A percentile compares a stretch with the other conserved stretches of the same genome.
Evolutionary conservation across 2,329 filamentous ascomycete species (phyloP).

Genomic region (Alternaria sp.): DNA sequence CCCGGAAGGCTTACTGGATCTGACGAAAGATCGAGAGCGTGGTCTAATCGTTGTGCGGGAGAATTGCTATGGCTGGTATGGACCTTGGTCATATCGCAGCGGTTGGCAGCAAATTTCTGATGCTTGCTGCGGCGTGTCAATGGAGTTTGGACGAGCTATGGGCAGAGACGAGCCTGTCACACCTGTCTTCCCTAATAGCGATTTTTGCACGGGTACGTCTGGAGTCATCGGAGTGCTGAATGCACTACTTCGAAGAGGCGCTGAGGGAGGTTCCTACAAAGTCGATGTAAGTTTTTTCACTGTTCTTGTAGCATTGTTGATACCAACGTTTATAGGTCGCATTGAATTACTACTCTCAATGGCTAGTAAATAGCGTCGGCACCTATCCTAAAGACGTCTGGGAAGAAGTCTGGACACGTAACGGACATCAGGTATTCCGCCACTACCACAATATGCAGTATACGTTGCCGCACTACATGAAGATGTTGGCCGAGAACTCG

Average conservation of each 20-base stretch:
- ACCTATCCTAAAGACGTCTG: slow-evolving; percentile 55
- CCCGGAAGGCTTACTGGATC: slow-evolving; percentile 51
- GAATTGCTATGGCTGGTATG: slow-evolving; percentile 64
- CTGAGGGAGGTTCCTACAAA: slow-evolving; percentile 52
- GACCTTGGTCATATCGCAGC: slow-evolving; percentile 56
- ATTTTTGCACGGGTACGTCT: slow-evolving; percentile 56
- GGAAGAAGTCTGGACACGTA: slow-evolving; percentile 57
- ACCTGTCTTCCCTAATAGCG: slow-evolving; percentile 56
- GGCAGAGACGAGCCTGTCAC: slow-evolving; percentile 56
- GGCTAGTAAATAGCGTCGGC: slow-evolving; percentile 46
- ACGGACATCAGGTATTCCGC: slow-evolving; percentile 59
- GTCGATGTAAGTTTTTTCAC: slow-evolving; percentile 50
- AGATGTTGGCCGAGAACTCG: slow-evolving; percentile 52
- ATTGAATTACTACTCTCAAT: slow-evolving; percentile 50
- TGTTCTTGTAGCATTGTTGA: background rate
- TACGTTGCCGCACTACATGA: slow-evolving; percentile 52
- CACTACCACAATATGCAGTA: slow-evolving; percentile 61
- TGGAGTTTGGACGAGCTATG: slow-evolving; percentile 58
- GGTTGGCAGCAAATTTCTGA: slow-evolving; percentile 66
- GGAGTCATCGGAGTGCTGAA: slow-evolving; percentile 54
- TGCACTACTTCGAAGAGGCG: slow-evolving; percentile 52
- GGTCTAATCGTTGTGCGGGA: slow-evolving; percentile 60
- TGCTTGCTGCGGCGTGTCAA: slow-evolving; percentile 56
- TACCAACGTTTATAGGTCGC: slow-evolving; percentile 30
- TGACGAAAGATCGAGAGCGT: slow-evolving; percentile 52